A percentile compares a stretch with the other conserved stretches of the same genome.
phyloP scores from a whole-genome alignment of 106 monocot genomes.

The Apostasia shenzhenica region DNA sequence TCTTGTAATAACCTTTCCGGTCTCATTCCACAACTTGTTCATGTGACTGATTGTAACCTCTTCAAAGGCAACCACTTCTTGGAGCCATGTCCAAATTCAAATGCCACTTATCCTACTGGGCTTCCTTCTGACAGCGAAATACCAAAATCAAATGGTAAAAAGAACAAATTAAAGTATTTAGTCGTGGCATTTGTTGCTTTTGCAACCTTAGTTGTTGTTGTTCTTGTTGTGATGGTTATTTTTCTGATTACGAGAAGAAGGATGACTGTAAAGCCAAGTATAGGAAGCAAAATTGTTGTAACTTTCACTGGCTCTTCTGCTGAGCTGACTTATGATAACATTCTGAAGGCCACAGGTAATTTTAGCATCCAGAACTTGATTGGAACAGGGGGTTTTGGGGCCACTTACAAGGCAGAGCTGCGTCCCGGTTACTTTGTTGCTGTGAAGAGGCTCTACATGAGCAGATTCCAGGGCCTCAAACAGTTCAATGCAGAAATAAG shows the following conservation, averaged over 20 bases:
- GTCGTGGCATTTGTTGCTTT: constrained; percentile 24
- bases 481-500: constrained; percentile 69
- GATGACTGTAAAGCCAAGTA: constrained; percentile 13
- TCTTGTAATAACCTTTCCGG: constrained; percentile 73
- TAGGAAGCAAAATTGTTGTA: constrained; percentile 35
- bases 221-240: constrained; percentile 33
- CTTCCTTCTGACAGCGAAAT: background rate
- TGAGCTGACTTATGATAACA: constrained; percentile 47
- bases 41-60: constrained; percentile 25
- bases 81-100: constrained; percentile 23
- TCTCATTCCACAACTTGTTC: constrained; percentile 27
- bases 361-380: constrained; percentile 61
- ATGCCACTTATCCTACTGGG: constrained; percentile 1
- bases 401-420: constrained; percentile 67
- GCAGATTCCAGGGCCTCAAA: constrained; percentile 51
- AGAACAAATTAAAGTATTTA: constrained; percentile 18
- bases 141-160: background rate
- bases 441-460: constrained; percentile 62
- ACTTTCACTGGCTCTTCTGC: constrained; percentile 42
- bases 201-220: constrained; percentile 15
- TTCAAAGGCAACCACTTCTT: constrained; percentile 48
- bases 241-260: constrained; percentile 29
- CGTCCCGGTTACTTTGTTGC: constrained; percentile 47
- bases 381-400: constrained; percentile 66
- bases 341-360: constrained; percentile 40